Evolutionary conservation across 164 flowering plant species (phyloP).

Genomic region (Sedum album): DNA sequence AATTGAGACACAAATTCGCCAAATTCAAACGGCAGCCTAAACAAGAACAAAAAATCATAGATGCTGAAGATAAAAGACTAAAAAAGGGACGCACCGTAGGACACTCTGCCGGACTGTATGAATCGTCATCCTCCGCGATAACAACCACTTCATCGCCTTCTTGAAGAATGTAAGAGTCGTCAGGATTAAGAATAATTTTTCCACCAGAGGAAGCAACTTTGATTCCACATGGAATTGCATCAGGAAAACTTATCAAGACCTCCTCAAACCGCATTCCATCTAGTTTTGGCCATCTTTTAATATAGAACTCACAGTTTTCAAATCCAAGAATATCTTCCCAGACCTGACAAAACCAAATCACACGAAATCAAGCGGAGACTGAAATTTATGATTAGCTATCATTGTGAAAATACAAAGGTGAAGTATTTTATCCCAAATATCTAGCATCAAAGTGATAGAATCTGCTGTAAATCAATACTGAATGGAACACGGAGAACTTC

Average conservation of each 20-base stretch:
- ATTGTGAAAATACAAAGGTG: background rate
- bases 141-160: conserved; percentile 87
- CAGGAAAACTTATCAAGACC: conserved; percentile 69
- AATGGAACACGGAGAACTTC: background rate
- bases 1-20: background rate
- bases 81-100: conserved; percentile 55
- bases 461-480: background rate
- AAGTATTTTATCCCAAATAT: background rate
- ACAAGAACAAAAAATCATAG: background rate
- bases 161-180: conserved; percentile 60
- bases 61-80: conserved; percentile 7
- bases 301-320: conserved; percentile 81
- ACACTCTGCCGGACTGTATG: conserved; percentile 50
- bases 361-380: background rate
- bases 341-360: conserved; percentile 32
- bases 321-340: conserved; percentile 94
- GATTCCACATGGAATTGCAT: conserved; percentile 82
- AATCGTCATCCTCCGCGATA: conserved; percentile 82
- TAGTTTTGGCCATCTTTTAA: conserved; percentile 73
- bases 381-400: background rate
- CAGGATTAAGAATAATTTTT: conserved; percentile 70
- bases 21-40: background rate
- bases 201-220: conserved; percentile 61
- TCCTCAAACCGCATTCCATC: conserved; percentile 78
- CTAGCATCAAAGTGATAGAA: background rate